Evolutionary conservation across 1,284 basidiomycete species (phyloP), one percentile per base, ranked within the genome.

Genomic region (Ceratobasidium sp.): DNA sequence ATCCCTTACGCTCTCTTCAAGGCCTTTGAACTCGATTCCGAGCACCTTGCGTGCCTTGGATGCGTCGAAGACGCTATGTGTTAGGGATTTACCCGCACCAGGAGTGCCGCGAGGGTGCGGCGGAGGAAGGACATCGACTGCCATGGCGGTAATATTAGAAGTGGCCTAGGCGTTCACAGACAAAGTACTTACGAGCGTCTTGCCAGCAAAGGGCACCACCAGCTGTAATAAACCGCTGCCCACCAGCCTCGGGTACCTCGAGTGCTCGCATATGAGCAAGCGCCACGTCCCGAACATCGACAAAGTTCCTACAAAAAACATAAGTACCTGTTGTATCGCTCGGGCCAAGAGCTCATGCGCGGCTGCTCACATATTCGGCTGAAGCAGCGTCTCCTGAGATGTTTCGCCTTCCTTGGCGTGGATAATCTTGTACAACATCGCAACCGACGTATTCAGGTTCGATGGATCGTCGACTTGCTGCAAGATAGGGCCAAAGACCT

Each of bases 211-310:
- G 49, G 13, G 71, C 16, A 43, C 74, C 74, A 43, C 65, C 75
- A 37, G 69, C 54, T 4, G 43, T 65, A 48, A 77, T 75, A 46
- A 76, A 77, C 27, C 77, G 37, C 34, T 76, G 46, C 22, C 77
- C 77, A 13, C 71, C 77, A 2, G 77, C 77, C 19, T 72, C 64
- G 14, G 66, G 65, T 9, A 62, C 62, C 27, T 62, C 51, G 2
- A 89, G 81, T 2, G 88, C 85, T 13, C 81, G 81, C 29, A 87
- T 82, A 77, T 89, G 89, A 1, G 85, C 85, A 4, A 83, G 80
- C 3, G 87, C 88, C 31, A 90, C 82, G 77, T 89, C 87, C 34
- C 88, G 84, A 1, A 90, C 89, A 77, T 91, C 88, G 63, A 89
- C 83, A 81, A 83, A 88, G 81, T 83, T 83, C 63, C 56, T 59